Conservation (phyloP, 441 rosid species). For the Isatis lusitanica region DNA sequence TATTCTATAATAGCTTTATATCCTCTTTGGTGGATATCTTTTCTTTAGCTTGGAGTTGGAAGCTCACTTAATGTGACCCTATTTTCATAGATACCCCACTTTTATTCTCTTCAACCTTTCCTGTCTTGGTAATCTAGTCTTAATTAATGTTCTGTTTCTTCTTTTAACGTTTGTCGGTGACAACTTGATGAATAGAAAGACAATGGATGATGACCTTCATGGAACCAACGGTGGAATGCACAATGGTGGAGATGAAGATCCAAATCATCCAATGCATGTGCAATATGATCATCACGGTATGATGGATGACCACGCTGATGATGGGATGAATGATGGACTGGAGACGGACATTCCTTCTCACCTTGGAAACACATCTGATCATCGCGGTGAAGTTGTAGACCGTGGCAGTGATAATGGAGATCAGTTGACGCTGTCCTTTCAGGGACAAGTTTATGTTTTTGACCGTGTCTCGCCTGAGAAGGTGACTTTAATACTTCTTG, state of each 20-base stretch:
- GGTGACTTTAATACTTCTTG: slow-evolving; percentile 35
- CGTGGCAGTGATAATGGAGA: slow-evolving; percentile 46
- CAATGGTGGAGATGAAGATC: slow-evolving; percentile 41
- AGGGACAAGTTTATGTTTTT: slow-evolving; percentile 74
- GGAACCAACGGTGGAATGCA: slow-evolving; percentile 44
- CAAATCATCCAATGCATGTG: slow-evolving; percentile 35
- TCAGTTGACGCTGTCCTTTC: slow-evolving; percentile 66
- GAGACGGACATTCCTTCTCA: slow-evolving; percentile 46
- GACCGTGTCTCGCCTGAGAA: slow-evolving; percentile 59
- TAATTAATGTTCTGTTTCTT: slow-evolving; percentile 1
- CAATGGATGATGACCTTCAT: slow-evolving; percentile 53
- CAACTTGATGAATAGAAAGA: slow-evolving; percentile 18
- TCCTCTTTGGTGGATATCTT: background rate
- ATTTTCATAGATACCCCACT: background rate
- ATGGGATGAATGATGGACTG: slow-evolving; percentile 40
- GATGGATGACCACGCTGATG: slow-evolving; percentile 41
- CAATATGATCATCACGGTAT: slow-evolving; percentile 47
- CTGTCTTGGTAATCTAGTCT: slow-evolving; percentile 5
- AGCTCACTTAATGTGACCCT: background rate
- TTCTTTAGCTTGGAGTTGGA: background rate
- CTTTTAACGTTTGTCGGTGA: slow-evolving; percentile 19
- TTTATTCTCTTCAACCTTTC: background rate
- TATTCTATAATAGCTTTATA: background rate
- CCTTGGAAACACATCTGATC: slow-evolving; percentile 44
- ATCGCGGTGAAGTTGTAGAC: slow-evolving; percentile 41